Base-by-base conservation (phyloP, 2,329 filamentous ascomycete species). In the Aureobasidium zeae region DNA sequence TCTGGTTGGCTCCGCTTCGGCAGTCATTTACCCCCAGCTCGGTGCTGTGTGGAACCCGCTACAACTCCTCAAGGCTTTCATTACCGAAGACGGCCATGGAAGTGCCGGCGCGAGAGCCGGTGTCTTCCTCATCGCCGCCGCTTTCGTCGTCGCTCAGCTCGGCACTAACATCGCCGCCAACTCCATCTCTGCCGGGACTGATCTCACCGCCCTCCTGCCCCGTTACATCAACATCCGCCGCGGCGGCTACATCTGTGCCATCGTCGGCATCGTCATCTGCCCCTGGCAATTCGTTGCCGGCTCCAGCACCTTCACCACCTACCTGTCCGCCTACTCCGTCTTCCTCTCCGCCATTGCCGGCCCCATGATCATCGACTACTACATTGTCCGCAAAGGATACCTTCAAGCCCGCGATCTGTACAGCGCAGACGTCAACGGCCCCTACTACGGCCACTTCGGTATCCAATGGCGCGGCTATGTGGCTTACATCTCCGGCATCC, bases 301-400 rank as follows among this genome's bases (percentile, higher is more conserved):
- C 32, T 76, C 77, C 32, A 94, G 89, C 68, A 79, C 81, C 63
- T 94, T 94, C 67, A 91, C 85, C 1, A 93, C 85, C 3, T 94
- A 94, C 58, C 77, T 95, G 1, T 91, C 84, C 1, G 83, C 88
- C 1, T 94, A 94, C 68, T 87, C 83, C 3, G 86, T 95, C 45
- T 95, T 95, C 65, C 73, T 95, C n/a, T 88, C 83, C 47, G 86
- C 83, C 31, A 93, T 95, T 50, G 87, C 86, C 0, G 88, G 88
- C n/a, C 86, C 94, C 51, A 91, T 94, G 67, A 70, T 87, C 48
- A 76, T 73, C 53, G 88, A 95, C 63, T 95, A 95, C 68, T 95
- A 93, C 63, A 49, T 83, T 45, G 84, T 94, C 4, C 82, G 88
- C 46, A 79, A 74, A 47, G 88, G 88, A 4, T 94, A 87, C 59